phyloP scores from a whole-genome alignment of 202 grass and related monocot species.

The Saccharum hybrid region DNA sequence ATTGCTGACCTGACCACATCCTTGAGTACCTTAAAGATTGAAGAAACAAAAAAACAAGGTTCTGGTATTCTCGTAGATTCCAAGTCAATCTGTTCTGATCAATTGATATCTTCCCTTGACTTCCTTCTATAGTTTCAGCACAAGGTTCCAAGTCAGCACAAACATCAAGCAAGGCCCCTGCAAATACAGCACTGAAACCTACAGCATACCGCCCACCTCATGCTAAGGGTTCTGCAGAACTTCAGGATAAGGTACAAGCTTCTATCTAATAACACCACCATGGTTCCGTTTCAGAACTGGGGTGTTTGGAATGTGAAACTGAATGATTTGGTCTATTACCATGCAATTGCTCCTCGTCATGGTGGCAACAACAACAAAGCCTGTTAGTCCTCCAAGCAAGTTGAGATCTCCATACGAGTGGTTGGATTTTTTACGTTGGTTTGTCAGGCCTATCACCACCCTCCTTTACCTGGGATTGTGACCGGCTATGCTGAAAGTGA shows the following conservation, averaged over 20 bases:
- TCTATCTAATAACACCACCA: constrained; percentile 14
- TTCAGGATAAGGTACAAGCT: constrained; percentile 79
- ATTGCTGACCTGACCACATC: constrained; percentile 72
- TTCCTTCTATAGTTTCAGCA: constrained; percentile 51
- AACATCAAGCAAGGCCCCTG: constrained; percentile 63
- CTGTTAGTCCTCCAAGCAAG: neutral
- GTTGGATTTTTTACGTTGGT: neutral
- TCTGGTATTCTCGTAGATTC: constrained; percentile 44
- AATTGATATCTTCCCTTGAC: constrained; percentile 48
- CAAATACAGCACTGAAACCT: constrained; percentile 55
- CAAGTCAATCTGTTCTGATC: constrained; percentile 39
- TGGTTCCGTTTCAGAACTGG: constrained; percentile 15
- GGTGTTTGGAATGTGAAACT: neutral
- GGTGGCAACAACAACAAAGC: neutral
- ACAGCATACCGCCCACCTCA: constrained; percentile 85
- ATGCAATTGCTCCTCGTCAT: neutral
- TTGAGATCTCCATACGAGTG: neutral
- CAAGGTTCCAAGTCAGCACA: constrained; percentile 76
- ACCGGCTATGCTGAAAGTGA: neutral
- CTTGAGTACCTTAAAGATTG: constrained; percentile 74
- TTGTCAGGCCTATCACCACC: neutral
- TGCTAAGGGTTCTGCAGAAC: constrained; percentile 65
- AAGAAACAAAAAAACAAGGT: constrained; percentile 84
- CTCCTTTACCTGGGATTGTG: neutral
- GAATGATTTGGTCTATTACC: neutral